These are phyloP conservation scores for Geotrichum australiense DNA, from an alignment of 1,139 yeast genomes.

Conservation along the genomic window DNA sequence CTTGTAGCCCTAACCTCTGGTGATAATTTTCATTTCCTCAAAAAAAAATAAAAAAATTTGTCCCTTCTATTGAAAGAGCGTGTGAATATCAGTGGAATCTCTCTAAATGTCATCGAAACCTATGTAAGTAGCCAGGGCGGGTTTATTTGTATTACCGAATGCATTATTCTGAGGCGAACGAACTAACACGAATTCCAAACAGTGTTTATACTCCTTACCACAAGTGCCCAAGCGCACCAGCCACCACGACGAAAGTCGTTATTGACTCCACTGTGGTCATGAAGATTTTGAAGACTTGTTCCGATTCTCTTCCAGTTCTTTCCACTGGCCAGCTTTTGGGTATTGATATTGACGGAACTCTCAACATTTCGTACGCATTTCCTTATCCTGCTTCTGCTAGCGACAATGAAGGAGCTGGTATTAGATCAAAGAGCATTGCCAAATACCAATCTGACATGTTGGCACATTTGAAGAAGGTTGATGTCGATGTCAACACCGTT, in stretches of 20 bases:
- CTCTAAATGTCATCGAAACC: too few relatives aligned
- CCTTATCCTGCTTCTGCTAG: conserved; percentile 49
- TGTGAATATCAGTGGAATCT: too few relatives aligned
- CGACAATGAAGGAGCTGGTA: conserved; percentile 36
- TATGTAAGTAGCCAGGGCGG: too few relatives aligned
- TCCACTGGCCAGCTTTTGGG: conserved; percentile 77
- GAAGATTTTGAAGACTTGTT: conserved; percentile 65
- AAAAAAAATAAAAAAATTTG: conserved; percentile 1
- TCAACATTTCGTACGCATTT: conserved; percentile 52
- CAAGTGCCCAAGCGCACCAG: conserved; percentile 21
- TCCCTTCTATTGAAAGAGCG: too few relatives aligned
- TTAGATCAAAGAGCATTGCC: conserved; percentile 49
- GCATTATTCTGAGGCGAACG: too few relatives aligned
- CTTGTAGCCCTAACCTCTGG: not conserved
- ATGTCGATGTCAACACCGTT: conserved; percentile 63
- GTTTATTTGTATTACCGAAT: too few relatives aligned
- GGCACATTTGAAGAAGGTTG: conserved; percentile 54
- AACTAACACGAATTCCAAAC: too few relatives aligned
- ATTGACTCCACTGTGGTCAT: conserved; percentile 47
- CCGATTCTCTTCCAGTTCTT: conserved; percentile 59
- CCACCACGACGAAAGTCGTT: conserved; percentile 26
- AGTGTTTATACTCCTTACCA: too few relatives aligned
- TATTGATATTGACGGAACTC: conserved; percentile 47
- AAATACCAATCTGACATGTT: conserved; percentile 67
- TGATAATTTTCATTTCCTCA: conserved; percentile 6